Evolutionary conservation across 768 basidiomycete genomes (phyloP).

Genomic region (Pleurotus citrinopileatus): DNA sequence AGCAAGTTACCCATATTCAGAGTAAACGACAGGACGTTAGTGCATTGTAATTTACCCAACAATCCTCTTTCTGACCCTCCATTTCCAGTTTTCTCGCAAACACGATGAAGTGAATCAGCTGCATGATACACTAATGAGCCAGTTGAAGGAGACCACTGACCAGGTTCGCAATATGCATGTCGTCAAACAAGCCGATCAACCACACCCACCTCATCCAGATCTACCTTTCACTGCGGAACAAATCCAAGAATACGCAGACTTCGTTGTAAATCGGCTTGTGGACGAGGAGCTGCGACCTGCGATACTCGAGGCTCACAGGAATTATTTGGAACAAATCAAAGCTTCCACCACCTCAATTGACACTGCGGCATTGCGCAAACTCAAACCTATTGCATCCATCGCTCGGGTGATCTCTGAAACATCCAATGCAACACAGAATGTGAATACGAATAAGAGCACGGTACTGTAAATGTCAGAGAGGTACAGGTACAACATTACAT

Average conservation of each 20-base stretch:
- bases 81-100: not conserved
- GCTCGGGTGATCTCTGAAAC: not conserved
- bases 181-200: not conserved
- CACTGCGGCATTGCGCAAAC: not conserved
- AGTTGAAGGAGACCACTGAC: not conserved
- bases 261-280: slow-evolving; percentile 1
- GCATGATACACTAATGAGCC: not conserved
- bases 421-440: not conserved
- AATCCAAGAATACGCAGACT: not conserved
- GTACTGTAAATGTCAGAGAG: not conserved
- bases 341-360: not conserved
- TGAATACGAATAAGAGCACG: not conserved
- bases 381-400: not conserved
- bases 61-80: too few species aligned
- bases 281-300: not conserved
- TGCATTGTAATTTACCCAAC: too few species aligned
- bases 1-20: not conserved
- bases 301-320: not conserved
- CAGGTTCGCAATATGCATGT: slow-evolving; percentile 1
- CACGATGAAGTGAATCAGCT: not conserved
- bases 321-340: not conserved
- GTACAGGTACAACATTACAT: slow-evolving; percentile 10
- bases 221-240: slow-evolving; percentile 2
- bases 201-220: not conserved
- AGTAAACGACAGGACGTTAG: not conserved